These are phyloP conservation scores for Proliferodiscus dingleyae DNA, from an alignment of 2,329 filamentous ascomycete species.

Conservation along the genomic window DNA sequence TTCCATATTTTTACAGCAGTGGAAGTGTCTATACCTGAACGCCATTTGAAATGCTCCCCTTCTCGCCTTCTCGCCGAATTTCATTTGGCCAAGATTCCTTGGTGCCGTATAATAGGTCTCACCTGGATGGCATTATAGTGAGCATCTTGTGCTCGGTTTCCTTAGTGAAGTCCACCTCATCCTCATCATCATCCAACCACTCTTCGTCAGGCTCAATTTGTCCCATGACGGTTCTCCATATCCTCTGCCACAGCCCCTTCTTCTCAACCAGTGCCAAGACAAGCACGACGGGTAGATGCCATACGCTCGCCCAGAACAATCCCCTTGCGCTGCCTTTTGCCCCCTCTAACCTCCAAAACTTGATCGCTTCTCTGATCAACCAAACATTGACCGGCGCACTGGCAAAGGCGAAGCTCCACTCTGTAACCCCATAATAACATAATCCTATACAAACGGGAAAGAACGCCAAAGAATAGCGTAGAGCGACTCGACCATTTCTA, in stretches of 20 bases:
- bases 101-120: background rate
- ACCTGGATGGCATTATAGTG: conserved; percentile 8
- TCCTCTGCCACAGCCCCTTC: conserved; percentile 81
- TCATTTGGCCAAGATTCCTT: no score
- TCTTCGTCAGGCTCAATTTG: conserved; percentile 49
- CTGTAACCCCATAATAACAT: conserved; percentile 75
- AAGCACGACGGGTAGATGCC: conserved; percentile 87
- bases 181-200: conserved; percentile 39
- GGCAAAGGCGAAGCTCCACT: conserved; percentile 77
- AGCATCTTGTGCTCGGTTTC: conserved; percentile 13
- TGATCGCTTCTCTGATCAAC: conserved; percentile 73
- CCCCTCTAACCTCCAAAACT: conserved; percentile 76
- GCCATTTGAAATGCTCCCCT: no score
- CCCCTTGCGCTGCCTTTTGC: conserved; percentile 74
- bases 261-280: conserved; percentile 89
- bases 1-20: background rate
- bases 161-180: conserved; percentile 9
- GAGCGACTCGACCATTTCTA: conserved; percentile 77
- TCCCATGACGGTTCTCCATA: conserved; percentile 67
- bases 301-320: conserved; percentile 96
- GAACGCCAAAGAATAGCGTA: conserved; percentile 81
- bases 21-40: conserved; percentile 4
- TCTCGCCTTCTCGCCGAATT: no score
- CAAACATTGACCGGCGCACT: conserved; percentile 80
- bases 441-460: conserved; percentile 80